Base-by-base conservation (phyloP, 192 early-diverging fungal species). In the Glomus cerebriforme region DNA sequence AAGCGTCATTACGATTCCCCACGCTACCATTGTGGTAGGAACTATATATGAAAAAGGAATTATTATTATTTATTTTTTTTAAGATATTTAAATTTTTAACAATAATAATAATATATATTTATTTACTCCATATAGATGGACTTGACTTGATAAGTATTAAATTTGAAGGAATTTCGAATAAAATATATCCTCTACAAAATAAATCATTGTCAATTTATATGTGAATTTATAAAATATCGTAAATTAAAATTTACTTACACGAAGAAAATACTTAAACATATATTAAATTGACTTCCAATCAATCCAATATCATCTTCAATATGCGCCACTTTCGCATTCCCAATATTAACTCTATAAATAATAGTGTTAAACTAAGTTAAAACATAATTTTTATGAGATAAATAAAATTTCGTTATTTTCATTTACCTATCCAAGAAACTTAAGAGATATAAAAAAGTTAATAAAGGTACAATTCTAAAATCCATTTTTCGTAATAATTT, bases 81-180 rank as follows among this genome's bases (percentile, higher is more conserved):
- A n/a, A n/a, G n/a, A n/a, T n/a, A n/a, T n/a, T n/a, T n/a, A n/a
- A n/a, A n/a, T n/a, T n/a, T n/a, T n/a, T 39, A 39, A 39, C 2
- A 39, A 39, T 39, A 19, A 39, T 1, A 26, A 5, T 1, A 17
- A 34, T 15, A 17, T 29, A 12, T 1, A 43, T 7, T 32, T 54
- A 22, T 59, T 59, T 27, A 12, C 29, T 82, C 90, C 90, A 91
- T 31, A 77, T 80, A 12, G 80, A 80, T 17, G 90, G 90, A 29
- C 87, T 85, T 68, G 88, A 81, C 24, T 63, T 80, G 76, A 92
- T 94, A 34, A 92, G 81, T 66, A 90, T 54, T 58, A 91, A 79
- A 79, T 93, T 94, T 43, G 90, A 91, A 7, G 93, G 93, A 17
- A 94, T 81, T 81, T 94, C 93, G 79, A 91, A 93, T 17, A 93